Percentiles rank a stretch among this genome's conserved stretches.
Conservation (phyloP, 345 rosid species). For the Eucalyptus caleyi region DNA sequence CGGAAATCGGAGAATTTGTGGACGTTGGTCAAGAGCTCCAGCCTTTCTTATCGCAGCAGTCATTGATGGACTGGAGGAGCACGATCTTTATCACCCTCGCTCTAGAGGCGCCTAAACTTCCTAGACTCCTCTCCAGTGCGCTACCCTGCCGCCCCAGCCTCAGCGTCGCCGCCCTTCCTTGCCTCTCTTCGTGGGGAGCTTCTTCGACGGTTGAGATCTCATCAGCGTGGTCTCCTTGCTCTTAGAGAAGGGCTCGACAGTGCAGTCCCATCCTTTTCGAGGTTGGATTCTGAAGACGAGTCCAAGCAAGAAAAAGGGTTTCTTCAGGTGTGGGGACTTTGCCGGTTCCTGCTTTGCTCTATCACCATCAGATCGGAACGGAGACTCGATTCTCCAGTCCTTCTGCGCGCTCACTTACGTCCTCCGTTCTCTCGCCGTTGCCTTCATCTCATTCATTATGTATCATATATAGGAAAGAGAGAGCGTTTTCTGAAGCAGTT, state of each 20-base stretch:
- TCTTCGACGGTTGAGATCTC: neutral
- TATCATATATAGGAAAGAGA: too few relatives aligned
- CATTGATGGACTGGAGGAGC: neutral
- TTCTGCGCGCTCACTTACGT: neutral
- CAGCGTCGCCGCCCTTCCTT: neutral
- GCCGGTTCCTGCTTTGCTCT: neutral
- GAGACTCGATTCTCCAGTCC: neutral
- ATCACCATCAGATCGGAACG: neutral
- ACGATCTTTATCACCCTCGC: neutral
- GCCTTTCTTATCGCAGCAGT: neutral
- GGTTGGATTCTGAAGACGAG: neutral
- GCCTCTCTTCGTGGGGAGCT: neutral
- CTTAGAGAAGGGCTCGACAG: neutral
- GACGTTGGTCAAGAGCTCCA: neutral
- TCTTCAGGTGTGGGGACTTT: neutral
- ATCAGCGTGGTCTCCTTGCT: neutral
- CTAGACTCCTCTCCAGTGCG: neutral
- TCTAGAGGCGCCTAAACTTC: neutral
- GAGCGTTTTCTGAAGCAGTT: neutral
- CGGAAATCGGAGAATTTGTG: neutral
- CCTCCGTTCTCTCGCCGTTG: neutral
- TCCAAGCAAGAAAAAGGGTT: neutral
- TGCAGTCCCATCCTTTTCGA: neutral
- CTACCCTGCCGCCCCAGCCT: neutral
- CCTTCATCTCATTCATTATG: neutral